Evolutionary conservation across 1,284 basidiomycete genomes (phyloP).

Genomic region (Fomitopsis palustris): DNA sequence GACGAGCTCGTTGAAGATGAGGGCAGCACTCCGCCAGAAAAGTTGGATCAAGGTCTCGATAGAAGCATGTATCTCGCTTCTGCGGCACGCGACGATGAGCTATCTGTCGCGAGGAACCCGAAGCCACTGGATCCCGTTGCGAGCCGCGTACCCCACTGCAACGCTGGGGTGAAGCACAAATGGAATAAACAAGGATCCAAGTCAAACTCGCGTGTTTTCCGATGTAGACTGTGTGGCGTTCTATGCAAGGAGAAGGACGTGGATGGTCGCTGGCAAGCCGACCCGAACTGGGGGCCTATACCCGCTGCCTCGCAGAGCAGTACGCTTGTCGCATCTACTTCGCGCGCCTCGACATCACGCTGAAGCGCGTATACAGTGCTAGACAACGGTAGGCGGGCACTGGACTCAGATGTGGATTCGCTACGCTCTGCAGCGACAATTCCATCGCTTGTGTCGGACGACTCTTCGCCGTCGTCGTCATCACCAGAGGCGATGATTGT

Average conservation of each 20-base stretch:
- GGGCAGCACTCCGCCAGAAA: too few species aligned
- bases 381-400: neutral
- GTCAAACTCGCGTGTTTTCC: neutral
- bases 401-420: neutral
- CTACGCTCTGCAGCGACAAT: neutral
- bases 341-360: neutral
- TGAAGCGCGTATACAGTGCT: neutral
- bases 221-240: neutral
- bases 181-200: neutral
- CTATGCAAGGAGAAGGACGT: neutral
- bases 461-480: neutral
- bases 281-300: neutral
- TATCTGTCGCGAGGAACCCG: neutral
- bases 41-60: neutral
- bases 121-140: neutral
- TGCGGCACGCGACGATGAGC: neutral
- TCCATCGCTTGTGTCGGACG: neutral
- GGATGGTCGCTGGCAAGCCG: neutral
- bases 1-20: constrained; percentile 8
- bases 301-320: neutral
- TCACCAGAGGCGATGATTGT: neutral
- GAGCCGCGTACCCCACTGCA: neutral
- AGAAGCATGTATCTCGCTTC: neutral
- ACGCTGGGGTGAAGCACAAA: neutral
- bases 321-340: neutral